A percentile compares a stretch with the other conserved stretches of the same genome.
phyloP scores from a whole-genome alignment of 768 basidiomycete species.

The Sporobolomyces roseus region DNA sequence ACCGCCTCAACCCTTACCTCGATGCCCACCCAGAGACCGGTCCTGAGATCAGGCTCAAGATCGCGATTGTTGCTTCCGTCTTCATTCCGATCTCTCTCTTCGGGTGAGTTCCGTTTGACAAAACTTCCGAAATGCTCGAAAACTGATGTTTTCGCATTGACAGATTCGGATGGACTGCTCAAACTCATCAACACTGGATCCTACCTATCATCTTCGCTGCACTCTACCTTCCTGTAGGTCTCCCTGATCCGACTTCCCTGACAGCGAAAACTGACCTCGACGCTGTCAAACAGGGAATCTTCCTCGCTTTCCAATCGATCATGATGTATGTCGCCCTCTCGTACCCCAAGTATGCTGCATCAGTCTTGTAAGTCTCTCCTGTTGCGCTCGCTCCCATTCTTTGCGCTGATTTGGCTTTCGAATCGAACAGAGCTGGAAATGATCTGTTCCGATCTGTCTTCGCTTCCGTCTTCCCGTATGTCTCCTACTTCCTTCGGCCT shows the following conservation, averaged over 20 bases:
- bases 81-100: constrained; percentile 37
- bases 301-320: constrained; percentile 22
- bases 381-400: not conserved
- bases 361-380: constrained; percentile 38
- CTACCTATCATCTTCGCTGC: constrained; percentile 20
- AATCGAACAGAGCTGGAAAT: constrained; percentile 45
- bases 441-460: constrained; percentile 48
- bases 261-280: too few relatives aligned
- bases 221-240: constrained; percentile 28
- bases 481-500: not conserved
- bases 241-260: not conserved
- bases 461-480: constrained; percentile 37
- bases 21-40: not conserved
- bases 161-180: constrained; percentile 47
- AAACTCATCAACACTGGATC: constrained; percentile 43
- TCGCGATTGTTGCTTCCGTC: constrained; percentile 28
- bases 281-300: not conserved
- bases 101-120: constrained; percentile 26
- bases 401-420: not conserved
- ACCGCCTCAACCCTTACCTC: constrained; percentile 12
- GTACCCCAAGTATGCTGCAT: constrained; percentile 47
- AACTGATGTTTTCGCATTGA: constrained; percentile 25
- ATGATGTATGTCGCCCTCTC: constrained; percentile 17
- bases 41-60: constrained; percentile 32
- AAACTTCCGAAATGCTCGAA: not conserved